Evolutionary conservation across 2,329 filamentous ascomycete genomes (phyloP).

Genomic region (Aspergillus quadricinctus): DNA sequence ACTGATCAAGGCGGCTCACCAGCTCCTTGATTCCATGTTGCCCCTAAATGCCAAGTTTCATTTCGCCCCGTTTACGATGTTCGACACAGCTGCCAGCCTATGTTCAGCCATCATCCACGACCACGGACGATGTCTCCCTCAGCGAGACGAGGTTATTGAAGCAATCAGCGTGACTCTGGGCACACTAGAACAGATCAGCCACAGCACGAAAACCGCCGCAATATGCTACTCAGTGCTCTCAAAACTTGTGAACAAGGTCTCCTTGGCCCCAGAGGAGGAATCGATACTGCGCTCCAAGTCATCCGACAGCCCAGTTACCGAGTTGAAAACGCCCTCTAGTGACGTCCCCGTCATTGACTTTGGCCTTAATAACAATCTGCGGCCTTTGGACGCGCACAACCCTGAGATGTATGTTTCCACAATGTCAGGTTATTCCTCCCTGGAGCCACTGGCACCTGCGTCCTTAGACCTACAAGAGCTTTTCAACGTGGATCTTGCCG

Average conservation of each 20-base stretch:
- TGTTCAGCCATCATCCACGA: conserved; percentile 53
- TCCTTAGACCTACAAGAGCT: conserved; percentile 3
- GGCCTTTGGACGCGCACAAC: background rate
- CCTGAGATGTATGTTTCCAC: background rate
- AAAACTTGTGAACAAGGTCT: conserved; percentile 16
- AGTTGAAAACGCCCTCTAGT: background rate
- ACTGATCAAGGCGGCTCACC: conserved; percentile 38
- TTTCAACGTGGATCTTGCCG: conserved; percentile 20
- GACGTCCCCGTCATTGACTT: background rate
- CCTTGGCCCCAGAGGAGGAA: conserved; percentile 5
- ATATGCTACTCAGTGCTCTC: conserved; percentile 21
- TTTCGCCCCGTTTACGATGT: conserved; percentile 48
- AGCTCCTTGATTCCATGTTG: conserved; percentile 39
- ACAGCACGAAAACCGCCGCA: conserved; percentile 19
- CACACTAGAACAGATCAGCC: conserved; percentile 26
- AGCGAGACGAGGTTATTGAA: conserved; percentile 39
- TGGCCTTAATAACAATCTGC: background rate
- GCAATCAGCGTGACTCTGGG: conserved; percentile 36
- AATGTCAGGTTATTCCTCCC: background rate
- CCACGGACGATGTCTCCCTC: conserved; percentile 36
- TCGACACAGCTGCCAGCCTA: conserved; percentile 49
- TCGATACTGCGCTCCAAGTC: background rate
- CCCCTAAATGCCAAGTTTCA: conserved; percentile 49
- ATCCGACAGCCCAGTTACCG: background rate
- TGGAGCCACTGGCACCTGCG: background rate